Evolutionary conservation across 2,329 filamentous ascomycete species (phyloP), one percentile per base, ranked within the genome.

Genomic region (Dothiorella sarmentorum): DNA sequence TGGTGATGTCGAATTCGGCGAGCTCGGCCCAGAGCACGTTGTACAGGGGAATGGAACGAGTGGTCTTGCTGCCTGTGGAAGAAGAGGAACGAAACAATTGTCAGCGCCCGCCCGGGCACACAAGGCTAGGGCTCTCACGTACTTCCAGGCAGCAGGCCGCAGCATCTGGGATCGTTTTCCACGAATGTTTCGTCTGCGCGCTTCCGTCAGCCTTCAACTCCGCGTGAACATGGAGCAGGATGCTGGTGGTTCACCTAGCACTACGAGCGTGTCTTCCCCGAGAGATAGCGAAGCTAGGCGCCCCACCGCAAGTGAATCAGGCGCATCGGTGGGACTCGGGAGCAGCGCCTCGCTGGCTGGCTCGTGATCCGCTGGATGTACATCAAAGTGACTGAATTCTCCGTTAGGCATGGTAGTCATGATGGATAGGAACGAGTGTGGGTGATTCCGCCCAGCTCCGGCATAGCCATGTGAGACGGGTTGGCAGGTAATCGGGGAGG

Each of bases 21-120:
- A 88, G 70, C 63, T 90, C 85, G 37, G 88, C 90, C 87, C 90
- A 95, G 49, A 97, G 85, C 61, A 97, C 77, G 70, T 96, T 89
- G 76, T 90, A 92, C 61, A 91, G 87, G 2, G 89, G 86, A 27
- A 97, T 87, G 5, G 82, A 78, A 62, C 78, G 77, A 27, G 79
- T 83, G 29, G 76, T 75, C 60, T 81, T 80, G 27, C 75, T 70
- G 61, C 71, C 76, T 79, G 49, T 5, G 49, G 10, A 29, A 15
- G 35, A 17, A n/a, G 33, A 27, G 62, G 18, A 58, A 38, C 7
- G 15, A 26, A n/a, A n/a, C n/a, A n/a, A n/a, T n/a, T 47, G 29
- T 35, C 29, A 31, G 17, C 45, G 60, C 65, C 51, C 65, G 62
- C 60, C 51, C 65, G 62, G 59, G 42, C 35, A 52, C 17, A 9